Evolutionary conservation across 2,329 filamentous ascomycete genomes (phyloP).

Genomic region (Ramularia endophylla): DNA sequence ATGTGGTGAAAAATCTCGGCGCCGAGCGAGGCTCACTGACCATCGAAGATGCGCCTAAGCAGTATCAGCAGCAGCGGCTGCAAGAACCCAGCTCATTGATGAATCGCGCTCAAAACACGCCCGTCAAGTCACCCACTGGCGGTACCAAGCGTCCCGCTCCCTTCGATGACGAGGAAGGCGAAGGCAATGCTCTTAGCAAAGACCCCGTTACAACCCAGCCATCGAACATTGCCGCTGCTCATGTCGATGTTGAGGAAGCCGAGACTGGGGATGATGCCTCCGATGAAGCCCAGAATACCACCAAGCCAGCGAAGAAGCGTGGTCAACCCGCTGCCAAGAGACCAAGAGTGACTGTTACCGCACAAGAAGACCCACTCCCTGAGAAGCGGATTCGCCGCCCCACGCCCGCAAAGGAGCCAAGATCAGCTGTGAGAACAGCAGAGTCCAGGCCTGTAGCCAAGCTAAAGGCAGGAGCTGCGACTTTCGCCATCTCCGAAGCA

Average conservation of each 20-base stretch:
- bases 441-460: not conserved
- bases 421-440: too few species aligned
- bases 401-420: not conserved
- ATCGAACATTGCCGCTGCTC: conserved; percentile 6
- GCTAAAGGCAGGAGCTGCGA: not conserved
- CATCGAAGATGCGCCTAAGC: not conserved
- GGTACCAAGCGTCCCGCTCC: conserved; percentile 2
- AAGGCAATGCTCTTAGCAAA: too few species aligned
- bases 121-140: not conserved
- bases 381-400: not conserved
- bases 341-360: not conserved
- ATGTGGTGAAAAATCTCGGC: conserved; percentile 1
- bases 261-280: not conserved
- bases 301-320: too few species aligned
- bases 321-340: not conserved
- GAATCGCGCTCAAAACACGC: not conserved
- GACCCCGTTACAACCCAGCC: conserved; percentile 4
- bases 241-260: conserved; percentile 4
- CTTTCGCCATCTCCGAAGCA: not conserved
- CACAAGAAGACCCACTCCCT: not conserved
- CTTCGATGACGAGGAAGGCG: too few species aligned
- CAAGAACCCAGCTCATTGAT: conserved; percentile 1
- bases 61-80: not conserved
- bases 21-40: not conserved
- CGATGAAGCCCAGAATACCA: too few species aligned